A percentile compares a stretch with the other conserved stretches of the same genome.
Conservation (phyloP, 345 rosid species). For the Rubroshorea leprosula region DNA sequence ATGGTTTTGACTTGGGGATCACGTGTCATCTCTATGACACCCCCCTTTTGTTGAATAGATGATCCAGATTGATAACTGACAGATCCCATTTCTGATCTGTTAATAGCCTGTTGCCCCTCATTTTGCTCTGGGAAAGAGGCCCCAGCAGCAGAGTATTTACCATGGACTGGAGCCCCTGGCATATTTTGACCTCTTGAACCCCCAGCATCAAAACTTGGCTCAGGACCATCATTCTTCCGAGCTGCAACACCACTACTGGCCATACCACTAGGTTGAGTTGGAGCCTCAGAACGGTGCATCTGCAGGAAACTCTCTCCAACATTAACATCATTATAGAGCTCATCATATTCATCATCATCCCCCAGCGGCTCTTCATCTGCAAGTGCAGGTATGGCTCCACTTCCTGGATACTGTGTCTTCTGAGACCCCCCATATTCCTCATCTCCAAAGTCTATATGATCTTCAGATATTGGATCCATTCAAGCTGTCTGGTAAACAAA, state of each 20-base stretch:
- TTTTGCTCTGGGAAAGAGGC: conserved; percentile 23
- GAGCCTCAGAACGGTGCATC: conserved; percentile 47
- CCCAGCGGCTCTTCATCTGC: conserved; percentile 75
- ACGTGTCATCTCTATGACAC: conserved; percentile 24
- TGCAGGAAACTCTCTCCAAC: conserved; percentile 73
- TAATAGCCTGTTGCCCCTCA: conserved; percentile 33
- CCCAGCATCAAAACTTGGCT: conserved; percentile 33
- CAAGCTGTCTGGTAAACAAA: neutral
- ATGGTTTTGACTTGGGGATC: conserved; percentile 43
- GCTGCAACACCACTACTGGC: conserved; percentile 39
- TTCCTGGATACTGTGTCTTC: conserved; percentile 60
- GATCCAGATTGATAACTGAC: conserved; percentile 38
- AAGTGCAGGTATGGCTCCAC: conserved; percentile 78
- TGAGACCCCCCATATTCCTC: conserved; percentile 53
- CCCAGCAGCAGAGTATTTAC: conserved; percentile 38
- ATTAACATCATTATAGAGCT: conserved; percentile 81
- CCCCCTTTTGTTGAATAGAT: conserved; percentile 40
- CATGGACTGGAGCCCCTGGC: conserved; percentile 41
- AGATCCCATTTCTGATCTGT: conserved; percentile 45
- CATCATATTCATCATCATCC: conserved; percentile 83
- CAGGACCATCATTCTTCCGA: conserved; percentile 32
- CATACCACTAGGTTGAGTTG: conserved; percentile 28
- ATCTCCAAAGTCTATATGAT: conserved; percentile 19
- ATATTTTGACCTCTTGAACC: conserved; percentile 30
- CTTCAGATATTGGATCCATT: conserved; percentile 8